These are phyloP conservation scores for Cicer cuneatum DNA, from an alignment of 306 rosid genomes.

Conservation along the genomic window DNA sequence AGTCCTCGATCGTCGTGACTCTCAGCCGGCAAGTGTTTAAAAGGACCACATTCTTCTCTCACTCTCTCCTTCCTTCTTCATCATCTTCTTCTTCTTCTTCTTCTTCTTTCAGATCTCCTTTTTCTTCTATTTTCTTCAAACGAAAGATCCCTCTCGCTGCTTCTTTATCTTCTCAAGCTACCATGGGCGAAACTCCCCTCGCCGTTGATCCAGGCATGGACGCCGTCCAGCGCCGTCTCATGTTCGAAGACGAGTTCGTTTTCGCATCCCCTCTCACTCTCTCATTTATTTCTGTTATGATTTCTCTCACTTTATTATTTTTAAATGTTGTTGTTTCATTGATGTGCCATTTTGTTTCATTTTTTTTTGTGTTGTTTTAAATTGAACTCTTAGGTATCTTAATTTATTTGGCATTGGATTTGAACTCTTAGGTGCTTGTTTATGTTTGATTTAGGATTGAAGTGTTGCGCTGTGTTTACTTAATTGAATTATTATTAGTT, in stretches of 20 bases:
- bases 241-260: conserved; percentile 96
- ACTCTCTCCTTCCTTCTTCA: background rate
- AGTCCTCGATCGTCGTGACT: conserved; percentile 34
- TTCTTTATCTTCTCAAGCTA: conserved; percentile 48
- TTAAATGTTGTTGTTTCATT: background rate
- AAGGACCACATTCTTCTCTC: conserved; percentile 28
- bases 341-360: background rate
- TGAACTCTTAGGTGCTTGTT: background rate
- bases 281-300: background rate
- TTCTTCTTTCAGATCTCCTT: conserved; percentile 38
- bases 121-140: conserved; percentile 1
- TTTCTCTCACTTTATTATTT: background rate
- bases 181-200: conserved; percentile 65
- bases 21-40: conserved; percentile 43
- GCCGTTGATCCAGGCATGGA: conserved; percentile 79
- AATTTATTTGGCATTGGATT: background rate
- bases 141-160: background rate
- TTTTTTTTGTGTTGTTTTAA: background rate
- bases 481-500: background rate
- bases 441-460: conserved; percentile 22
- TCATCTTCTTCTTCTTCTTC: background rate
- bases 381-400: background rate
- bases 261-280: background rate
- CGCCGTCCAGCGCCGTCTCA: conserved; percentile 97
- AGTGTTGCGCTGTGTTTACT: background rate